A percentile compares a stretch with the other conserved stretches of the same genome.
phyloP scores from a whole-genome alignment of 345 rosid genomes.

The Eutrema heterophyllum region DNA sequence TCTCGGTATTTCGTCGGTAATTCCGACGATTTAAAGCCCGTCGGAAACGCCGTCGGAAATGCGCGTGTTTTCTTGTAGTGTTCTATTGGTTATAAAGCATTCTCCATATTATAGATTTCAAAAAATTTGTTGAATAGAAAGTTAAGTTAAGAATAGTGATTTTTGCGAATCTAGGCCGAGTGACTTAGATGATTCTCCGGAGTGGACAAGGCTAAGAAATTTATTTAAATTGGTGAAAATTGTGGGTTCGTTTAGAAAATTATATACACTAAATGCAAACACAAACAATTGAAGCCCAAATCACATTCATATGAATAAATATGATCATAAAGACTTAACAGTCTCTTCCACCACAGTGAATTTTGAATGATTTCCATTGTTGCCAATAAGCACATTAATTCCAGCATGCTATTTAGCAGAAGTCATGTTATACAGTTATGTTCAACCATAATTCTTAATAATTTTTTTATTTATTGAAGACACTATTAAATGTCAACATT shows the following conservation, averaged over 20 bases:
- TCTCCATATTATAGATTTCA: background rate
- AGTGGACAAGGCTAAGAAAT: background rate
- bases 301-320: background rate
- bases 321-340: background rate
- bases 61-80: no score
- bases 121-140: background rate
- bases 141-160: background rate
- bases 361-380: background rate
- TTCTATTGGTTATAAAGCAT: background rate
- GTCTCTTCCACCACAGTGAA: background rate
- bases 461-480: background rate
- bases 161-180: background rate
- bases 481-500: constrained; percentile 6
- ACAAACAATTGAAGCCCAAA: background rate
- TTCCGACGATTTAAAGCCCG: no score
- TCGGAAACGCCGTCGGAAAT: no score
- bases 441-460: background rate
- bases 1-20: no score
- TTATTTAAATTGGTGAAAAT: background rate
- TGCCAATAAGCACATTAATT: background rate
- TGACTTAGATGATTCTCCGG: background rate
- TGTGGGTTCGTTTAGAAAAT: background rate
- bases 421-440: background rate
- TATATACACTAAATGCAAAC: background rate
- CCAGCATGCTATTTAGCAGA: background rate